Conservation (phyloP, 495 filamentous ascomycete species). For the Neurospora sp. region DNA sequence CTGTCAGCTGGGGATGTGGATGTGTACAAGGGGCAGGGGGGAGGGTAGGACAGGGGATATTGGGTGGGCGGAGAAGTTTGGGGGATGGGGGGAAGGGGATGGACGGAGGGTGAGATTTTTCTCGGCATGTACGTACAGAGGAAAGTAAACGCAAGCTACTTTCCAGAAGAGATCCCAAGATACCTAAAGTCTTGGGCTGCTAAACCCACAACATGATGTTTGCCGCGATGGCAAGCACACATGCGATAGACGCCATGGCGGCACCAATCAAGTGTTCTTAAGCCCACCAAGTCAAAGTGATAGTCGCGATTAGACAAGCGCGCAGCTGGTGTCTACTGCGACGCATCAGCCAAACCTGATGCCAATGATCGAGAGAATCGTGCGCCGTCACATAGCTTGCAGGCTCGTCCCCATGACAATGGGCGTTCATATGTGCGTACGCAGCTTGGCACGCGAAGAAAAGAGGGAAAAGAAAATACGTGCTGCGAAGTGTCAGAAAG, state of each 20-base stretch:
- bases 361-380: neutral
- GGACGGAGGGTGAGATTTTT: neutral
- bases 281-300: neutral
- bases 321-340: neutral
- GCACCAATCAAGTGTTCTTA: neutral
- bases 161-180: neutral
- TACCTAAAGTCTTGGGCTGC: neutral
- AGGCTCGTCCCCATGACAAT: neutral
- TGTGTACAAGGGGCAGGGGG: neutral
- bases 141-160: neutral
- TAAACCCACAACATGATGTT: neutral
- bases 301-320: neutral
- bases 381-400: neutral
- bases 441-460: neutral
- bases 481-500: neutral
- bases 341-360: neutral
- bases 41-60: neutral
- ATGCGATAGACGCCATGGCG: neutral
- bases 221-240: neutral
- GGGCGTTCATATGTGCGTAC: neutral
- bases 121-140: neutral
- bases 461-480: neutral
- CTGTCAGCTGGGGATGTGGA: conserved; percentile 11
- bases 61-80: conserved; percentile 1
- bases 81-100: conserved; percentile 1